Conservation (phyloP, 1,139 yeast genomes). For the Eremothecium sinecaudum region DNA sequence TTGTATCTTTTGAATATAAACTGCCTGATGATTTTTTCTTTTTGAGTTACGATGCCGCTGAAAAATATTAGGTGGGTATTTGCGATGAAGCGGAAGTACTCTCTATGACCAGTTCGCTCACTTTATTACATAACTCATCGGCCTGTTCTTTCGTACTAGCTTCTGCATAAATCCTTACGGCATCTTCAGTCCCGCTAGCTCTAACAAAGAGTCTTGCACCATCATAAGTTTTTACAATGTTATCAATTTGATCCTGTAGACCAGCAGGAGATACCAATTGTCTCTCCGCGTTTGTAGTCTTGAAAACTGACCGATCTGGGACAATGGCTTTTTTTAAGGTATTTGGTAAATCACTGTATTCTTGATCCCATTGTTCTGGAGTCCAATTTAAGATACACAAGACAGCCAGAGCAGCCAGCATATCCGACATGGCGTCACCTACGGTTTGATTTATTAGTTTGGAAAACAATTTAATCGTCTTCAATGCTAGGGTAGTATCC, state of each 20-base stretch:
- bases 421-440: constrained; percentile 92
- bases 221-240: constrained; percentile 44
- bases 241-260: constrained; percentile 65
- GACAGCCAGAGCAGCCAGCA: constrained; percentile 65
- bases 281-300: constrained; percentile 87
- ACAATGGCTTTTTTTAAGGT: constrained; percentile 72
- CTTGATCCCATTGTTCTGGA: constrained; percentile 66
- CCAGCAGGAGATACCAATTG: constrained; percentile 68
- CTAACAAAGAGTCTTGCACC: constrained; percentile 85
- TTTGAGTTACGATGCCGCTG: too few species aligned
- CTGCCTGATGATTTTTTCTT: too few species aligned
- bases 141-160: constrained; percentile 51
- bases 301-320: constrained; percentile 66
- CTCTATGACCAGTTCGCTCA: constrained; percentile 38
- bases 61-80: too few species aligned
- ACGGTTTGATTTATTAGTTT: constrained; percentile 87
- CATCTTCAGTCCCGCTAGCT: constrained; percentile 97
- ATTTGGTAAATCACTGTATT: constrained; percentile 82
- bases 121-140: constrained; percentile 44
- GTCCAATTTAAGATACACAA: constrained; percentile 46
- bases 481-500: constrained; percentile 37
- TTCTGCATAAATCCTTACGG: constrained; percentile 92
- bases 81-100: too few species aligned
- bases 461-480: constrained; percentile 47
- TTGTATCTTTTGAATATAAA: too few species aligned